Conservation (phyloP, 768 basidiomycete species). For the Psilocybe cyanescens region DNA sequence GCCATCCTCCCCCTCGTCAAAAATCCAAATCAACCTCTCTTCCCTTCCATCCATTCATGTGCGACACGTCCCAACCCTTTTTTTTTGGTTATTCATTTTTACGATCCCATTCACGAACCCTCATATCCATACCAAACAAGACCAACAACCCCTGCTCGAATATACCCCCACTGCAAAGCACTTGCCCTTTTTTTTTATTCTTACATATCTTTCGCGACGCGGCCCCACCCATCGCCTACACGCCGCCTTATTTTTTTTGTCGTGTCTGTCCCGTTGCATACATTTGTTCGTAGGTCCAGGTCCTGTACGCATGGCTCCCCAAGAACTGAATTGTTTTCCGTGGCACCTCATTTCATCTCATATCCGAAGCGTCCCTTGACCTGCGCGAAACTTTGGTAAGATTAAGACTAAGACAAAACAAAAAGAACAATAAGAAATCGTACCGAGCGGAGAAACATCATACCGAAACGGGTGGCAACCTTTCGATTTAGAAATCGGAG, state of each 20-base stretch:
- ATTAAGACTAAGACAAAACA: constrained; percentile 27
- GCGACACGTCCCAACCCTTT: constrained; percentile 25
- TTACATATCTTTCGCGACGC: constrained; percentile 18
- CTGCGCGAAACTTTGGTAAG: constrained; percentile 20
- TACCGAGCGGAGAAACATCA: constrained; percentile 23
- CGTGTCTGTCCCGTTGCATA: constrained; percentile 14
- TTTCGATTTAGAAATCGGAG: constrained; percentile 24
- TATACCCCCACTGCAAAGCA: constrained; percentile 26
- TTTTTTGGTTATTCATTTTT: constrained; percentile 14
- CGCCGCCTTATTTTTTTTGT: constrained; percentile 20
- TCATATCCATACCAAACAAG: constrained; percentile 23
- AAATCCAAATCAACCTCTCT: background rate
- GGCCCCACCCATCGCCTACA: background rate
- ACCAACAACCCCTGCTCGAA: constrained; percentile 12
- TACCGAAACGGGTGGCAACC: constrained; percentile 19
- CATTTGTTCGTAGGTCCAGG: constrained; percentile 12
- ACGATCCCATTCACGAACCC: constrained; percentile 30
- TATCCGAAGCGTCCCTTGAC: background rate
- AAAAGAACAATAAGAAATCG: constrained; percentile 20
- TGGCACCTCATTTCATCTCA: constrained; percentile 24
- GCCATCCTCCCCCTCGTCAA: background rate
- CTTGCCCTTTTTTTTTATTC: constrained; percentile 26
- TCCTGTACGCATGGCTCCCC: constrained; percentile 21
- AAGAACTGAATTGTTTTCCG: constrained; percentile 22
- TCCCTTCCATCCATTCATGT: constrained; percentile 20